Evolutionary conservation across 805 yeast species (phyloP).

Genomic region (Candida xyloterini): DNA sequence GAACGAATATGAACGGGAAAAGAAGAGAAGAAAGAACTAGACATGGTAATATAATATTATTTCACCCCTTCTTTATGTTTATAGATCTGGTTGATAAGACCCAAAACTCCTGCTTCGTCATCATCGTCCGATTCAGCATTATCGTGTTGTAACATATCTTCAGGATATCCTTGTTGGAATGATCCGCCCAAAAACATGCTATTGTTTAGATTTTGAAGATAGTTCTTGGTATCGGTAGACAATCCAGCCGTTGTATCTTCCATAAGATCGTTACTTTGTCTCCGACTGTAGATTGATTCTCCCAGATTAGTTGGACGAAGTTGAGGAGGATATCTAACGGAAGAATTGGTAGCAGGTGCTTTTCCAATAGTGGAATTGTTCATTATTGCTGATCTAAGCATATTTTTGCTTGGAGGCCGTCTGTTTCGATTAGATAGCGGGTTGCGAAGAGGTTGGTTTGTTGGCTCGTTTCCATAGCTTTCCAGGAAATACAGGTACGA

Average conservation of each 20-base stretch:
- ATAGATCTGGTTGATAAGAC: slow-evolving; percentile 78
- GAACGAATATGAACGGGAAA: slow-evolving; percentile 88
- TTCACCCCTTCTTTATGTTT: slow-evolving; percentile 39
- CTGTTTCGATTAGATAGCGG: neutral
- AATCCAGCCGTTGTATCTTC: slow-evolving; percentile 32
- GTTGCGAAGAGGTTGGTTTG: slow-evolving; percentile 16
- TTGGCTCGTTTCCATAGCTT: slow-evolving; percentile 60
- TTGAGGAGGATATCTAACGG: slow-evolving; percentile 24
- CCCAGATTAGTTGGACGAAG: slow-evolving; percentile 13
- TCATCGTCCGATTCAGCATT: slow-evolving; percentile 33
- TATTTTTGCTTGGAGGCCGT: slow-evolving; percentile 13
- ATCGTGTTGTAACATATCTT: slow-evolving; percentile 14
- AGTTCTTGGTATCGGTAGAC: slow-evolving; percentile 22
- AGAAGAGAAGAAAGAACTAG: slow-evolving; percentile 40
- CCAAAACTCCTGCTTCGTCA: slow-evolving; percentile 48
- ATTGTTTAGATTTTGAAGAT: slow-evolving; percentile 26
- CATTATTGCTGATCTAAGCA: slow-evolving; percentile 24
- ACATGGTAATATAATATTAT: slow-evolving; percentile 1
- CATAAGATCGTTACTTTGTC: slow-evolving; percentile 18
- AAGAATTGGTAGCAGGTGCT: slow-evolving; percentile 9
- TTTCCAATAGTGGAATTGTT: slow-evolving; percentile 21
- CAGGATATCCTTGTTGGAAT: slow-evolving; percentile 37
- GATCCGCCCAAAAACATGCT: slow-evolving; percentile 43
- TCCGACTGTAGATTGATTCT: slow-evolving; percentile 17
- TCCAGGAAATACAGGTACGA: slow-evolving; percentile 86